Conservation (phyloP, 2,329 filamentous ascomycete genomes). For the Trichoderma sp. region DNA sequence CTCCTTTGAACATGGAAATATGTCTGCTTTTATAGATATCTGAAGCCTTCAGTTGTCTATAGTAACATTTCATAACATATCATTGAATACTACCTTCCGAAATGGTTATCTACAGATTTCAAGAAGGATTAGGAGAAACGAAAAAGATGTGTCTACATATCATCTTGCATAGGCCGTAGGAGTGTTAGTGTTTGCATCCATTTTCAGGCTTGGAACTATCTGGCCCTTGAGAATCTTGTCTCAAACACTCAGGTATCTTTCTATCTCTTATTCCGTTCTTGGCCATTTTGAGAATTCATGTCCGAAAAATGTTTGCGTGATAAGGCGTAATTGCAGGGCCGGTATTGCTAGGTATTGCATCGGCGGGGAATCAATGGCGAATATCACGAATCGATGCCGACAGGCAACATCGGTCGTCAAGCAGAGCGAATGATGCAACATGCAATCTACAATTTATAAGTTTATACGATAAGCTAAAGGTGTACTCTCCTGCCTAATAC, state of each 20-base stretch:
- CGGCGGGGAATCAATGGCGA: not conserved
- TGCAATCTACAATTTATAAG: not conserved
- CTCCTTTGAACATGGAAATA: not conserved
- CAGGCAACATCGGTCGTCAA: not conserved
- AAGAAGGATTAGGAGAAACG: not conserved
- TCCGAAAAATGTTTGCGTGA: not conserved
- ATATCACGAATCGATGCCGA: conserved; percentile 5
- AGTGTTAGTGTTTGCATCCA: not conserved
- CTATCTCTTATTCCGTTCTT: not conserved
- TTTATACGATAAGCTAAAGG: not conserved
- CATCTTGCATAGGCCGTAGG: not conserved
- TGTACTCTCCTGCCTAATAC: not conserved
- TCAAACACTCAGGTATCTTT: not conserved
- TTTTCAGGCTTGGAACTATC: not conserved
- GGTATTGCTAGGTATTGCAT: conserved; percentile 5
- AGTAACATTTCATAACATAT: not conserved
- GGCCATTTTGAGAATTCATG: not conserved
- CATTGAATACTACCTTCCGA: not conserved
- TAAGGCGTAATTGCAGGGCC: conserved; percentile 16
- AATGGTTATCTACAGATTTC: not conserved
- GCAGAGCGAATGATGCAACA: not conserved
- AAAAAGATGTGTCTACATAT: too few species aligned
- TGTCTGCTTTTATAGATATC: conserved; percentile 9
- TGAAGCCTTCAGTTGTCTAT: not conserved
- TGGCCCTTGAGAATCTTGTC: not conserved